Evolutionary conservation across 148 eudicot species (phyloP), one percentile per base, ranked within the genome.

Genomic region (Arbutus unedo): DNA sequence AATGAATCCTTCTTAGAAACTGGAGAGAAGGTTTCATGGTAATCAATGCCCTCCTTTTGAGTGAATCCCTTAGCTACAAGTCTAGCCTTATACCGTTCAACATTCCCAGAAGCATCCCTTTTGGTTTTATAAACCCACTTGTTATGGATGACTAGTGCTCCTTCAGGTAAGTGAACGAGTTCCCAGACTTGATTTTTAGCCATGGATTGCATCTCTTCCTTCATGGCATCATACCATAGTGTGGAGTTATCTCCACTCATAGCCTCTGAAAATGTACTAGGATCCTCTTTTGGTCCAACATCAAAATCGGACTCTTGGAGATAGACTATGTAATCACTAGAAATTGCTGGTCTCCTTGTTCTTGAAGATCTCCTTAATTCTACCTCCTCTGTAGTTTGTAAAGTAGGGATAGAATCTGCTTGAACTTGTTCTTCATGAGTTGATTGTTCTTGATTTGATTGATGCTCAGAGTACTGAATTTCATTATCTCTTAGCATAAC

Each of bases 151-250:
- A n/a, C n/a, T n/a, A n/a, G n/a, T n/a, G n/a, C n/a, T n/a, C n/a
- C n/a, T n/a, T n/a, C n/a, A n/a, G n/a, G n/a, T n/a, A n/a, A n/a
- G n/a, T n/a, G n/a, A n/a, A n/a, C n/a, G n/a, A n/a, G n/a, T n/a
- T n/a, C 50, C 31, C 15, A 48, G n/a, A 38, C 31, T 45, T 73
- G 11, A 73, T 45, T 73, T 19, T 45, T 73, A 16, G 25, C 31
- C 77, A 16, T 47, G 3, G 54, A 73, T 73, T 47, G 53, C 53
- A 73, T 73, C 25, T 73, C 54, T 4, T 73, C 77, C 14, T 73
- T 73, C 53, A 73, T 73, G 31, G 25, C 55, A 74, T 74, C 55
- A 74, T 76, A 51, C 44, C 60, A 76, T 2, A 76, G 25, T 9
- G 16, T n/a, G 4, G 59, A 76, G 8, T 76, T 76, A 2, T n/a